Percentiles rank a stretch among this genome's conserved stretches.
Conservation (phyloP, 495 filamentous ascomycete genomes). For the Neurospora terricola region DNA sequence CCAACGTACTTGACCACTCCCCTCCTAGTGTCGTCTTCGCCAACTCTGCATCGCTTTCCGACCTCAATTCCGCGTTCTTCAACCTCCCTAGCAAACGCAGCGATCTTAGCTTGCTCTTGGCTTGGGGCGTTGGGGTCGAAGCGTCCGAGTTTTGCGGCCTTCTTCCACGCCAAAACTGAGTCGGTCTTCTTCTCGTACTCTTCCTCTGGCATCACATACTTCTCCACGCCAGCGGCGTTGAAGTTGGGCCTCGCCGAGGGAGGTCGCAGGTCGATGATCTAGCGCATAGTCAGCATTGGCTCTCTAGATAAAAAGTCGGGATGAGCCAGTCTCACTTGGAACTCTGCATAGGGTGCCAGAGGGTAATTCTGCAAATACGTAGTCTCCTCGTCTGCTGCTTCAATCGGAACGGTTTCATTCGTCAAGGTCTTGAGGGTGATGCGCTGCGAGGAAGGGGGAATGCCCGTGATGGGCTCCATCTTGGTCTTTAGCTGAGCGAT, state of each 20-base stretch:
- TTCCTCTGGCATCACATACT: constrained; percentile 71
- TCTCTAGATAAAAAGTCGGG: background rate
- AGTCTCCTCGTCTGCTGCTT: constrained; percentile 58
- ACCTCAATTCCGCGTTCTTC: constrained; percentile 53
- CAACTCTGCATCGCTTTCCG: constrained; percentile 55
- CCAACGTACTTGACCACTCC: constrained; percentile 82
- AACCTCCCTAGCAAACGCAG: constrained; percentile 55
- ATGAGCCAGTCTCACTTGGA: constrained; percentile 50
- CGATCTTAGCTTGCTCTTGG: constrained; percentile 58
- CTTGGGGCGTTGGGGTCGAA: constrained; percentile 80
- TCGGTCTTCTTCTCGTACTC: constrained; percentile 77
- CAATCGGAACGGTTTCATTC: constrained; percentile 44
- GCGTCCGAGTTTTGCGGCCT: constrained; percentile 78
- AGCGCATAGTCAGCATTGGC: constrained; percentile 1
- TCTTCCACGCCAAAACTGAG: constrained; percentile 91
- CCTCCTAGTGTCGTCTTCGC: constrained; percentile 57
- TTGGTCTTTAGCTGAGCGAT: constrained; percentile 78
- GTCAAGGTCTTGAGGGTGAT: constrained; percentile 54
- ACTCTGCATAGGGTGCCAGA: constrained; percentile 61
- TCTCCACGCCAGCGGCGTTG: constrained; percentile 70
- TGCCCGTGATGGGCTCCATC: constrained; percentile 87
- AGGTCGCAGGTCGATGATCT: constrained; percentile 78
- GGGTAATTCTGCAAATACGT: constrained; percentile 51
- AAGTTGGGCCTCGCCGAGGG: constrained; percentile 61
- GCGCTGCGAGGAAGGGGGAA: constrained; percentile 70